phyloP scores from a whole-genome alignment of 306 rosid genomes.

The Lagenaria siceraria region DNA sequence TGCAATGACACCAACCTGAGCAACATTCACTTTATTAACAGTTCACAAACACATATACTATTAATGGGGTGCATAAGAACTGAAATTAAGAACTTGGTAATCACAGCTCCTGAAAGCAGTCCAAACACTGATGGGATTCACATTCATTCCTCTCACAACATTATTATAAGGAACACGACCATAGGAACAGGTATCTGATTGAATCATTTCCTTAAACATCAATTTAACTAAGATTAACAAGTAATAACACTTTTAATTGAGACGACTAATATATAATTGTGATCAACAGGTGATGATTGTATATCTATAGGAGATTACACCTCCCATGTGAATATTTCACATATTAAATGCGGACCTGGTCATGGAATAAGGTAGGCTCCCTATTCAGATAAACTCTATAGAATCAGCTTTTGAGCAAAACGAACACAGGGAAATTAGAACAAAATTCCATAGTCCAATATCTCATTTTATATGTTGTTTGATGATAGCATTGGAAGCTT shows the following conservation, averaged over 20 bases:
- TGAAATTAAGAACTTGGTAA: slow-evolving; percentile 6
- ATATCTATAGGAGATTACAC: slow-evolving; percentile 21
- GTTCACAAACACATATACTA: slow-evolving; percentile 15
- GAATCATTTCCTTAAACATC: background rate
- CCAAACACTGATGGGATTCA: slow-evolving; percentile 33
- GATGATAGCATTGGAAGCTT: slow-evolving; percentile 24
- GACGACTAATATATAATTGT: background rate
- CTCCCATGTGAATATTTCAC: slow-evolving; percentile 8
- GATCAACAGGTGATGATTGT: slow-evolving; percentile 25
- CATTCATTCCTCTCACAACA: slow-evolving; percentile 15
- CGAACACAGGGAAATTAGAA: background rate
- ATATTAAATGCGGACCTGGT: slow-evolving; percentile 22
- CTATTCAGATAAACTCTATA: background rate
- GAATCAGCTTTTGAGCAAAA: background rate
- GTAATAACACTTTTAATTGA: background rate
- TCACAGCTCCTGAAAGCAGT: slow-evolving; percentile 24
- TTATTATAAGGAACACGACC: slow-evolving; percentile 2
- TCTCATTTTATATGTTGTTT: background rate
- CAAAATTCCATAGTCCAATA: background rate
- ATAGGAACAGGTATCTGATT: slow-evolving; percentile 14
- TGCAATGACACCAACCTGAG: slow-evolving; percentile 13
- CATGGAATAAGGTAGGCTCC: slow-evolving; percentile 21
- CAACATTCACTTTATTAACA: slow-evolving; percentile 16
- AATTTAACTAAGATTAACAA: background rate
- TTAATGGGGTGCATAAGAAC: slow-evolving; percentile 10